These are phyloP conservation scores for Neoarthrinium moseri DNA, from an alignment of 2,329 filamentous ascomycete species.

Conservation along the genomic window DNA sequence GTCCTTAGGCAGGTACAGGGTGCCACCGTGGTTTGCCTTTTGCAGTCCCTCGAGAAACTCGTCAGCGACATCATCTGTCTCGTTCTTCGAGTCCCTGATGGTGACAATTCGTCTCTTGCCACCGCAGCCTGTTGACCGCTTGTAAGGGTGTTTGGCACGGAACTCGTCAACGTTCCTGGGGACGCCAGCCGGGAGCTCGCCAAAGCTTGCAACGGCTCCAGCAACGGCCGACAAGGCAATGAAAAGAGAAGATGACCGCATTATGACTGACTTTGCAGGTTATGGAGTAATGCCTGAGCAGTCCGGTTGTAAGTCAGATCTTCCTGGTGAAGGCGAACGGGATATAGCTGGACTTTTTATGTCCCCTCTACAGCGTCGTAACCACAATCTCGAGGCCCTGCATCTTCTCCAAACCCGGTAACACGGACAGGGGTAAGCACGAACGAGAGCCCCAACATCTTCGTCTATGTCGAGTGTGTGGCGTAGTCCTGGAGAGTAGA, in stretches of 20 bases:
- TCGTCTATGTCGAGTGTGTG: neutral
- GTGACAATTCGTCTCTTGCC: slow-evolving; percentile 34
- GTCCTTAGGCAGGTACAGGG: slow-evolving; percentile 51
- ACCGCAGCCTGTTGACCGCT: slow-evolving; percentile 15
- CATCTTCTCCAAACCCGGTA: slow-evolving; percentile 4
- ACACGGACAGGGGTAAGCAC: neutral
- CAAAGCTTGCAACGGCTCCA: slow-evolving; percentile 18
- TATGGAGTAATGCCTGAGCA: neutral
- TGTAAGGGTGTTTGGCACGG: slow-evolving; percentile 35
- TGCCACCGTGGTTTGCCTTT: slow-evolving; percentile 58
- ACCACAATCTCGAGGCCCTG: slow-evolving; percentile 4
- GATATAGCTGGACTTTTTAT: neutral
- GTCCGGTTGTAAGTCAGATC: neutral
- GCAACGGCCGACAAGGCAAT: slow-evolving; percentile 20
- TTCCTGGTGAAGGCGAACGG: neutral
- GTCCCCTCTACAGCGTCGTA: neutral
- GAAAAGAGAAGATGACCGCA: slow-evolving; percentile 21
- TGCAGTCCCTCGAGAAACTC: slow-evolving; percentile 54
- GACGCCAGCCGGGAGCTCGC: slow-evolving; percentile 28
- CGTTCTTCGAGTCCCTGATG: slow-evolving; percentile 51
- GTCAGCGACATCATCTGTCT: slow-evolving; percentile 54
- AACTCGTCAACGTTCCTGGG: slow-evolving; percentile 36
- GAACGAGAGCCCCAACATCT: neutral
- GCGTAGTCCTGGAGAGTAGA: neutral
- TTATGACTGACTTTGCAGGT: slow-evolving; percentile 11